Conservation (phyloP, 2,329 filamentous ascomycete species). For the Periconia macrospinosa region DNA sequence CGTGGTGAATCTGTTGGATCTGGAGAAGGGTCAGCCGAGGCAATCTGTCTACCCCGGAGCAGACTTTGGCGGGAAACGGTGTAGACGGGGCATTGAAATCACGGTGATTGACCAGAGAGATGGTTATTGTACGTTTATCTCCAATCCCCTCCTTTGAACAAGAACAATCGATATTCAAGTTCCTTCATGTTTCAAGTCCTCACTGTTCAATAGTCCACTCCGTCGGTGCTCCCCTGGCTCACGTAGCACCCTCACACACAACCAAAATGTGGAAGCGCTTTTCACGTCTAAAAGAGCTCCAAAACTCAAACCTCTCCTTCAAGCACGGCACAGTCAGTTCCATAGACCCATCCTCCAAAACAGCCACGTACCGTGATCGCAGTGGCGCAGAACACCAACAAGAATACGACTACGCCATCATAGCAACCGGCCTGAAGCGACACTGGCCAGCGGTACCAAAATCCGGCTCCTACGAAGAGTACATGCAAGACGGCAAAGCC, state of each 20-base stretch:
- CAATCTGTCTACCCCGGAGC: constrained; percentile 46
- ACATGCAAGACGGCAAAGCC: constrained; percentile 62
- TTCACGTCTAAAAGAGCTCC: constrained; percentile 67
- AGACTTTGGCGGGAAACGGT: constrained; percentile 36
- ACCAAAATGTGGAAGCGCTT: constrained; percentile 72
- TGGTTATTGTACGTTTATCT: constrained; percentile 68
- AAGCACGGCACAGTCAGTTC: constrained; percentile 66
- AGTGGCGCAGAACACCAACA: constrained; percentile 48
- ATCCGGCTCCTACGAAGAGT: constrained; percentile 62
- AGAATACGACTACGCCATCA: constrained; percentile 74
- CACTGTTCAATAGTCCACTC: constrained; percentile 62
- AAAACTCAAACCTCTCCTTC: constrained; percentile 62
- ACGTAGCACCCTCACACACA: constrained; percentile 65
- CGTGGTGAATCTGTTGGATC: constrained; percentile 68
- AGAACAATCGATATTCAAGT: background rate
- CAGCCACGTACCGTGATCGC: constrained; percentile 58
- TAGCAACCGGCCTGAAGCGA: constrained; percentile 69
- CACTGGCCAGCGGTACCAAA: constrained; percentile 75
- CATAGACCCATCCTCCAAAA: constrained; percentile 63
- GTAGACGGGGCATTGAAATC: constrained; percentile 64
- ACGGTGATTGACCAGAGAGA: constrained; percentile 79
- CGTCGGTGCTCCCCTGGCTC: constrained; percentile 73
- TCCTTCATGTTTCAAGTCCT: constrained; percentile 1
- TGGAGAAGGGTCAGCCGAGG: constrained; percentile 60
- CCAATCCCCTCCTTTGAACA: constrained; percentile 6